Evolutionary conservation across 306 rosid species (phyloP), one percentile per base, ranked within the genome.

Genomic region (Castanea mollissima): DNA sequence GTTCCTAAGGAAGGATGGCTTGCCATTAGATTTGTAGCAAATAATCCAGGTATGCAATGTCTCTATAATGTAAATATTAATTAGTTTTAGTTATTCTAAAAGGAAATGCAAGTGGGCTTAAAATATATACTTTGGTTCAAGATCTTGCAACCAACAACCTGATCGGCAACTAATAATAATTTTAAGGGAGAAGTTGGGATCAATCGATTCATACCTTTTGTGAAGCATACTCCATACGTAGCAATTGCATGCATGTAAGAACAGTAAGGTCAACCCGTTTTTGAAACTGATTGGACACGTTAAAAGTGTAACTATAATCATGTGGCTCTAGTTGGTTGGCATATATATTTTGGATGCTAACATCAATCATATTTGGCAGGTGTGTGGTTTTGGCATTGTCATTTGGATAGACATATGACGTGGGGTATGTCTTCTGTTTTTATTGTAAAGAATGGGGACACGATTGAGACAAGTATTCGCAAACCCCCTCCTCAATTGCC

Each of bases 301-400:
- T 35, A 1, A 4, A n/a, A 35, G 6, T 25, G 27, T 25, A 25
- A 25, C 27, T 25, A 35, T 35, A 5, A 4, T 35, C 1, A 35
- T 35, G 41, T 35, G 27, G 27, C 27, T 35, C 6, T 35, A 35
- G 6, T 35, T 52, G 19, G 6, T 16, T 16, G 20, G 58, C 16
- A 4, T 35, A 52, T 55, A 55, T 3, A 1, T 55, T 6, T 3
- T 23, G 12, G 19, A 21, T 25, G 34, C 67, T 60, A 25, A 60
- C 67, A 25, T 25, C 8, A 27, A 29, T 25, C 14, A 8, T 29
- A 25, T 73, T 75, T 35, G 60, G 38, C 79, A 85, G 88, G 88
- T 38, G 84, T 81, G 11, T 85, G 88, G 88, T 85, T 60, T 46
- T 74, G 82, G 85, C 88, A 85, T 51, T 85, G 88, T 46, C 88